Evolutionary conservation across 768 basidiomycete species (phyloP).

Genomic region (Fibroporia radiculosa): DNA sequence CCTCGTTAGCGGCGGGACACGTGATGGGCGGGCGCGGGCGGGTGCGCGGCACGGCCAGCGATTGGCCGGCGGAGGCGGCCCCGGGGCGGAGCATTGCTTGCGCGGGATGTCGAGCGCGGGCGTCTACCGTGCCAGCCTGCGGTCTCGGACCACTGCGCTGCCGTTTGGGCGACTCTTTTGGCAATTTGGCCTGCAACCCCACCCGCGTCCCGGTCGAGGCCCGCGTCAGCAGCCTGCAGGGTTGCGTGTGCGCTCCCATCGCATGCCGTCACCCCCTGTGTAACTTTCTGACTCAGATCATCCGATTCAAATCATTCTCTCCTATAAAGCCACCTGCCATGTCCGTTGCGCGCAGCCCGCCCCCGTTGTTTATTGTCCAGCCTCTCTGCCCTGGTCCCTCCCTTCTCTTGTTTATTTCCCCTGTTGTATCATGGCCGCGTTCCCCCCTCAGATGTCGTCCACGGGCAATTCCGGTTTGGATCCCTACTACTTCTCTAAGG

Average conservation of each 20-base stretch:
- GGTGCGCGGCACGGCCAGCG: too few species aligned
- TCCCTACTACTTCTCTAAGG: background rate
- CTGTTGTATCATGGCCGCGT: background rate
- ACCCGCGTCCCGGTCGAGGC: slow-evolving; percentile 1
- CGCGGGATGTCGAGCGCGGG: too few species aligned
- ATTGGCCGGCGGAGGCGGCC: too few species aligned
- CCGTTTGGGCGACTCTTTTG: too few species aligned
- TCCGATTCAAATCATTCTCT: background rate
- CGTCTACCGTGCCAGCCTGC: too few species aligned
- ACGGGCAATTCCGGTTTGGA: background rate
- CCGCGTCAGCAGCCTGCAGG: background rate
- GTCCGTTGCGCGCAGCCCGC: background rate
- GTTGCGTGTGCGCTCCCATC: background rate
- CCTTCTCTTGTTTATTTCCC: background rate
- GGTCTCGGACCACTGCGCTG: too few species aligned
- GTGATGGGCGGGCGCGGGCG: too few species aligned
- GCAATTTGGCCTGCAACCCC: too few species aligned
- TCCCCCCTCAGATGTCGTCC: background rate
- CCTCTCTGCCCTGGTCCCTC: background rate
- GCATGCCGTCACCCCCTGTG: slow-evolving; percentile 1
- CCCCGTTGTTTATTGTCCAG: background rate
- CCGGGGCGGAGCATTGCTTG: too few species aligned
- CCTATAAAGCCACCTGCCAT: background rate
- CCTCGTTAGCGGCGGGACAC: too few species aligned
- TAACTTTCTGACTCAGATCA: slow-evolving; percentile 2